Evolutionary conservation across 108 stramenopile species (phyloP).

Genomic region (Stephanodiscus triporus): DNA sequence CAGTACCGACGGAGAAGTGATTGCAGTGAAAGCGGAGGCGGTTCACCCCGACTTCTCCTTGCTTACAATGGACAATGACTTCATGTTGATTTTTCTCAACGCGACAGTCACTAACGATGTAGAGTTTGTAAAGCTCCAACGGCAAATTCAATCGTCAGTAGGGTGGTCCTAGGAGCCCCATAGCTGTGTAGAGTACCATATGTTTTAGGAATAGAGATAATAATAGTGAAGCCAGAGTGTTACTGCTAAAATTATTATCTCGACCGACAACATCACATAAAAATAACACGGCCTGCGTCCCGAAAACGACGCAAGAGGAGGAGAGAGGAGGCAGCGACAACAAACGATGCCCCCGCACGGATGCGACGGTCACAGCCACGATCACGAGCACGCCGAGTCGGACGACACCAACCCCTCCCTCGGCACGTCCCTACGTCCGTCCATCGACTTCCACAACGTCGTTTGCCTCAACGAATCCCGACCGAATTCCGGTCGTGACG

Average conservation of each 20-base stretch:
- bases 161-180: no score
- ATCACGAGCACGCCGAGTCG: slow-evolving; percentile 73
- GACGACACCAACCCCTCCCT: slow-evolving; percentile 57
- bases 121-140: slow-evolving; percentile 9
- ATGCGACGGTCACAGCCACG: slow-evolving; percentile 85
- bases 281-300: no score
- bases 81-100: slow-evolving; percentile 19
- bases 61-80: slow-evolving; percentile 8
- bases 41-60: slow-evolving; percentile 2
- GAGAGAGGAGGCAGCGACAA: no score
- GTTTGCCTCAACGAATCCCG: slow-evolving; percentile 82
- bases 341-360: slow-evolving; percentile 4
- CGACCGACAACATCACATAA: no score
- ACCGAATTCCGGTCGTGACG: slow-evolving; percentile 48
- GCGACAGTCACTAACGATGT: slow-evolving; percentile 3
- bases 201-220: no score
- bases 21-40: slow-evolving; percentile 7
- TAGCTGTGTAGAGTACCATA: no score
- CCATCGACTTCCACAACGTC: slow-evolving; percentile 68
- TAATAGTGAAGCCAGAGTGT: no score
- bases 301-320: no score
- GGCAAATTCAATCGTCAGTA: no score
- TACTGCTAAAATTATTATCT: no score
- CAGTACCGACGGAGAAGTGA: slow-evolving; percentile 13
- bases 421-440: slow-evolving; percentile 70